phyloP scores from a whole-genome alignment of 306 rosid genomes.

The Pyrus communis region DNA sequence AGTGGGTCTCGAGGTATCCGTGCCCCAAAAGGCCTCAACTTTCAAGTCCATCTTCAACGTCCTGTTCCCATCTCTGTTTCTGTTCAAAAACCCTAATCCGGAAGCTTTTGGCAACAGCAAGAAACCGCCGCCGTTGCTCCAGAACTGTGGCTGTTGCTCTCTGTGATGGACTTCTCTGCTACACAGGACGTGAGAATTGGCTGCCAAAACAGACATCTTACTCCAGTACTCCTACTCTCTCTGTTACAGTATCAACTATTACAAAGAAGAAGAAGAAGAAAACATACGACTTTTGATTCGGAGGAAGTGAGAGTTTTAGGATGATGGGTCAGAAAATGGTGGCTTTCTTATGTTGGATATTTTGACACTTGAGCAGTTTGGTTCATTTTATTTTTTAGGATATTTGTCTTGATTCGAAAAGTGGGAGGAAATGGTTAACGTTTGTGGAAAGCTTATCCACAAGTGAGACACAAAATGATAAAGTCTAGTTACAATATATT shows the following conservation, averaged over 20 bases:
- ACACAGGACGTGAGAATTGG: conserved; percentile 42
- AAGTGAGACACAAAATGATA: no score
- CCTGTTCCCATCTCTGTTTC: conserved; percentile 29
- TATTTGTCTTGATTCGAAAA: background rate
- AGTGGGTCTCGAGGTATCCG: conserved; percentile 42
- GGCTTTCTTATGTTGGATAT: background rate
- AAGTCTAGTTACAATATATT: no score
- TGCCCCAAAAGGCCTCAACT: conserved; percentile 51
- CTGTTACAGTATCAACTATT: background rate
- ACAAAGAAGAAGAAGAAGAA: background rate
- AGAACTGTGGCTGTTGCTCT: conserved; percentile 30
- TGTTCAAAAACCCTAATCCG: conserved; percentile 27
- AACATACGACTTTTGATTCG: background rate
- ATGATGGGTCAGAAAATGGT: background rate
- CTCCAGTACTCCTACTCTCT: background rate
- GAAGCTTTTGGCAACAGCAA: conserved; percentile 16
- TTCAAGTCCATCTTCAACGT: conserved; percentile 31
- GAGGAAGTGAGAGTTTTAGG: background rate
- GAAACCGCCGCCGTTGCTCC: conserved; percentile 16
- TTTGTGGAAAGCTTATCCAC: background rate
- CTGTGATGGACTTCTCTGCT: conserved; percentile 33
- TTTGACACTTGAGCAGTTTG: no score
- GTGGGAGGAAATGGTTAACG: background rate
- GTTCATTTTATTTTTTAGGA: background rate
- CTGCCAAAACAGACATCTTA: conserved; percentile 57